Evolutionary conservation across 305 asterid genomes (phyloP), one percentile per base, ranked within the genome.

Genomic region (Fraxinus angustifolia): DNA sequence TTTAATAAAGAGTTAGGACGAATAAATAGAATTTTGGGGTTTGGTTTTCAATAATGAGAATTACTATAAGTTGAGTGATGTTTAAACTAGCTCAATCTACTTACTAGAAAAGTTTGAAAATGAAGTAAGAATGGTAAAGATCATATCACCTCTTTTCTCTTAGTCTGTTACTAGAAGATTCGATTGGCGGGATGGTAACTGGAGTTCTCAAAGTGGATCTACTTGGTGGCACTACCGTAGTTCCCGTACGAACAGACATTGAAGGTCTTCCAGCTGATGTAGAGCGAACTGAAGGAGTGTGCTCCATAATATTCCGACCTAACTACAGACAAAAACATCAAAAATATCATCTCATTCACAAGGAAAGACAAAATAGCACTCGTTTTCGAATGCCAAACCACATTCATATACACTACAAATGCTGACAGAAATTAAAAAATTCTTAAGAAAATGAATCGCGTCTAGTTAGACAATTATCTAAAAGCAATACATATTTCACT

Each of bases 231-330:
- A 86, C 91, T 65, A 79, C 91, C 65, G 91, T 65, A 79, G 88
- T 50, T 56, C 78, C 89, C 14, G 94, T 77, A 82, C 97, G 98
- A 62, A 90, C 95, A 86, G 98, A 88, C 87, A 90, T 83, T 38
- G 98, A 92, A 81, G 97, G 73, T 85, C 98, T 91, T 87, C 99
- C 99, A 81, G 97, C 95, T 65, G 99, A 94, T 35, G 98, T 87
- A 62, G 99, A 94, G 67, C 98, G 97, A 80, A 88, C 91, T 28
- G 97, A 56, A 87, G 99, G 89, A 79, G 94, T 86, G 88, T 90
- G 85, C 50, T 94, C 98, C 97, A 91, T 88, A 86, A 91, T 90
- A 86, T 92, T 96, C 86, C 98, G 96, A 93, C 98, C 97, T 91
- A 94, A 90, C 99, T 96, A 92, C 88, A 94, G 85, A 83, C 78